Evolutionary conservation across 2,329 filamentous ascomycete genomes (phyloP).

Genomic region (Phyllosticta ampelicida): DNA sequence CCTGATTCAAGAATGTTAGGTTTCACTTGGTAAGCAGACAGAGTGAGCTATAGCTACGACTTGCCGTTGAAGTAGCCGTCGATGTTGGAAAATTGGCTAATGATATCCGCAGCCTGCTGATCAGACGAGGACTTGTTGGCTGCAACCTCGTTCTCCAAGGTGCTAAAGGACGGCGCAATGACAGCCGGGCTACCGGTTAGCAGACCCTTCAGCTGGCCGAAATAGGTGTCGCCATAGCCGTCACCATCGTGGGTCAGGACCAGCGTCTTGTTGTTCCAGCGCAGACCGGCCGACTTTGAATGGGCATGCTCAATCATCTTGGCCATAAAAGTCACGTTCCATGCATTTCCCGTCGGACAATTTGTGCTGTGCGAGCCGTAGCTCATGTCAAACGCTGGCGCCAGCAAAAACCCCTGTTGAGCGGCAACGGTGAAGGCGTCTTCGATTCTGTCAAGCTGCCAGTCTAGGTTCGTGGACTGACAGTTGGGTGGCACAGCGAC

Average conservation of each 20-base stretch:
- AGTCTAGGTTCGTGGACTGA: conserved; percentile 15
- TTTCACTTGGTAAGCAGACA: not conserved
- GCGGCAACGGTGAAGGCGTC: conserved; percentile 26
- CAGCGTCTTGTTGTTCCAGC: conserved; percentile 28
- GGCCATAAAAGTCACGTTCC: conserved; percentile 28
- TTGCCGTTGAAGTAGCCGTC: conserved; percentile 29
- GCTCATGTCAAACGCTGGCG: conserved; percentile 31
- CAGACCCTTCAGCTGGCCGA: conserved; percentile 17
- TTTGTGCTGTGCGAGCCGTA: conserved; percentile 14
- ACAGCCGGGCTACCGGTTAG: conserved; percentile 12
- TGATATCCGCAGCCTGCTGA: conserved; percentile 17
- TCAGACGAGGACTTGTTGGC: conserved; percentile 17
- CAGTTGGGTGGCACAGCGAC: conserved; percentile 29
- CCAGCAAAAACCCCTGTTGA: conserved; percentile 24
- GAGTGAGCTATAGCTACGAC: not conserved
- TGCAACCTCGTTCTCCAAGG: conserved; percentile 18
- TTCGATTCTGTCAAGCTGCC: conserved; percentile 25
- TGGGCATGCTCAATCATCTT: conserved; percentile 18
- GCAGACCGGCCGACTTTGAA: conserved; percentile 17
- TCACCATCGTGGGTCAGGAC: conserved; percentile 28
- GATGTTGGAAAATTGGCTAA: conserved; percentile 23
- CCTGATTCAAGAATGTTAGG: conserved; percentile 26
- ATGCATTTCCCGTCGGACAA: conserved; percentile 22
- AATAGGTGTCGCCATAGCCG: conserved; percentile 27
- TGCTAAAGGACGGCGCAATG: conserved; percentile 24